phyloP scores from a whole-genome alignment of 2,329 filamentous ascomycete species.

The Verticillium longisporum region DNA sequence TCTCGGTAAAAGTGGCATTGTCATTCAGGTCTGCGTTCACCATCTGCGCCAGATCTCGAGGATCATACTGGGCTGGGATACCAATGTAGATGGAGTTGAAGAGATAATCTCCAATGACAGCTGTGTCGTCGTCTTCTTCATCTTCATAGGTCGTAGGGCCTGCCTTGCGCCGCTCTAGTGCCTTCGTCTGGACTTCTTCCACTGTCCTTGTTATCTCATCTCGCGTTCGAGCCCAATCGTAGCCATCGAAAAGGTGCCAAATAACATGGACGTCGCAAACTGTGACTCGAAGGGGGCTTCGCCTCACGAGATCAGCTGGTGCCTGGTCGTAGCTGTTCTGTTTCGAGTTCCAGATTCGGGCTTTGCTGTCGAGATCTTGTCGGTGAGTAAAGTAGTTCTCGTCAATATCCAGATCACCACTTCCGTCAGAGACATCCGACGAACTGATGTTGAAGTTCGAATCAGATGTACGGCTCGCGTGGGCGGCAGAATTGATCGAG shows the following conservation, averaged over 20 bases:
- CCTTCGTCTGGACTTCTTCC: constrained; percentile 76
- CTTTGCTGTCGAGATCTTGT: constrained; percentile 55
- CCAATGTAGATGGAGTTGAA: constrained; percentile 99
- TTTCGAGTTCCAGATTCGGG: constrained; percentile 73
- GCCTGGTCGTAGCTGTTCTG: constrained; percentile 67
- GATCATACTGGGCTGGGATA: constrained; percentile 79
- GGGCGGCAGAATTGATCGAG: constrained; percentile 27
- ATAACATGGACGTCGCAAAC: constrained; percentile 87
- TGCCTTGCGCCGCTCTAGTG: constrained; percentile 64
- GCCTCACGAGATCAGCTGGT: constrained; percentile 52
- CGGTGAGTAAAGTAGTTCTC: constrained; percentile 70
- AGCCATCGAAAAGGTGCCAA: constrained; percentile 97
- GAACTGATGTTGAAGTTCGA: constrained; percentile 26
- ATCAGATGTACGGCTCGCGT: constrained; percentile 30
- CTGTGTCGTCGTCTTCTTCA: constrained; percentile 73
- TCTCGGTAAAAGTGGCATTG: constrained; percentile 80
- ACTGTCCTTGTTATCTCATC: constrained; percentile 84
- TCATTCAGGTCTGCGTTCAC: constrained; percentile 90
- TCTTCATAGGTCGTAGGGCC: constrained; percentile 50
- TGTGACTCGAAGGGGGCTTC: constrained; percentile 68
- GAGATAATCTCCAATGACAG: constrained; percentile 85
- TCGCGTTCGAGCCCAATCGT: constrained; percentile 87
- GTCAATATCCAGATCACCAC: constrained; percentile 62
- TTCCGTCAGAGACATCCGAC: constrained; percentile 39
- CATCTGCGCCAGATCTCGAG: constrained; percentile 69